phyloP scores from a whole-genome alignment of 257 asterid genomes.

The Rubia yunnanensis region DNA sequence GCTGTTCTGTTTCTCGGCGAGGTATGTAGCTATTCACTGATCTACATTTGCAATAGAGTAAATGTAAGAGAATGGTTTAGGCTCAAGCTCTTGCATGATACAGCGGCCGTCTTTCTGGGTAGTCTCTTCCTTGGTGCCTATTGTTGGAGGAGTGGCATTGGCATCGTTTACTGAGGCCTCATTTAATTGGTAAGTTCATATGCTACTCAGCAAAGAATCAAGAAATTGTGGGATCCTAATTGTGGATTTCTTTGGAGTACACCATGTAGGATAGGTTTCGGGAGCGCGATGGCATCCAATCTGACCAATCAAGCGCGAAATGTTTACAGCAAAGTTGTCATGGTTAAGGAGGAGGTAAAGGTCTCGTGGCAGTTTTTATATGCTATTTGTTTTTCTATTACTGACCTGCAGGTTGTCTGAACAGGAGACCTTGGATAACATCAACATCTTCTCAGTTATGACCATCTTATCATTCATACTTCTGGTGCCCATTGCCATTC shows the following conservation, averaged over 20 bases:
- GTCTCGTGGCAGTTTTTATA: background rate
- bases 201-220: background rate
- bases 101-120: conserved; percentile 78
- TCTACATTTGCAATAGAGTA: too few relatives aligned
- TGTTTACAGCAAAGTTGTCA: conserved; percentile 66
- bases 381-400: background rate
- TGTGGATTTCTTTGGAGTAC: background rate
- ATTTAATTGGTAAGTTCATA: conserved; percentile 61
- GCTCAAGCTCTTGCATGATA: background rate
- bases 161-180: conserved; percentile 85
- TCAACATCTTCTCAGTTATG: conserved; percentile 68
- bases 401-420: conserved; percentile 1
- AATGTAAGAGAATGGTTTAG: background rate
- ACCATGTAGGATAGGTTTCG: conserved; percentile 65
- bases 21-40: conserved; percentile 46
- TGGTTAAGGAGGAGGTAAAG: conserved; percentile 66
- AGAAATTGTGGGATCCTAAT: background rate
- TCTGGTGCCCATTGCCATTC: conserved; percentile 50
- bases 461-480: conserved; percentile 66
- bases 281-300: conserved; percentile 94
- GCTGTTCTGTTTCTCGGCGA: conserved; percentile 53
- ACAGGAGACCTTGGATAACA: conserved; percentile 76
- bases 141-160: conserved; percentile 86
- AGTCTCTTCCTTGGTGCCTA: conserved; percentile 64
- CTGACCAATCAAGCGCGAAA: conserved; percentile 83